Evolutionary conservation across 1,284 basidiomycete genomes (phyloP).

Genomic region (Irpex lacteus): DNA sequence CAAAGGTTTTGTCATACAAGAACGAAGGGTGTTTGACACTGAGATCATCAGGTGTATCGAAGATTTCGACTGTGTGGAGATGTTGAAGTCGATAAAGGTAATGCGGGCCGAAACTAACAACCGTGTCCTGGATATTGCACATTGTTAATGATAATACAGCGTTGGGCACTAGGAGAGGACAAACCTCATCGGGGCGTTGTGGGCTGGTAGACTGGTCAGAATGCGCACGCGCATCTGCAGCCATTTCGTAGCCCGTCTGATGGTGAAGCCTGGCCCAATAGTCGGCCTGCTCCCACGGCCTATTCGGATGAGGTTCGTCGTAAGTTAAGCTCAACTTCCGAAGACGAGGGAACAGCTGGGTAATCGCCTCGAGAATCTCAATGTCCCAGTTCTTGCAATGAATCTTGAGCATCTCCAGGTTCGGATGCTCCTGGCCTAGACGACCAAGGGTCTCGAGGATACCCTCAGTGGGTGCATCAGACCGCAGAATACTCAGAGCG

Average conservation of each 20-base stretch:
- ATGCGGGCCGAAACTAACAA: slow-evolving; percentile 29
- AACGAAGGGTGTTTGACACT: slow-evolving; percentile 15
- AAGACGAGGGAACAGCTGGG: slow-evolving; percentile 24
- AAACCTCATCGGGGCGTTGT: slow-evolving; percentile 26
- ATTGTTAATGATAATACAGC: background rate
- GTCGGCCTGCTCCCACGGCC: slow-evolving; percentile 13
- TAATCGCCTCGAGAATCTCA: slow-evolving; percentile 28
- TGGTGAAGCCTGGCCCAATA: slow-evolving; percentile 11
- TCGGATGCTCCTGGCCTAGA: slow-evolving; percentile 15
- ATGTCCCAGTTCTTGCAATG: slow-evolving; percentile 29
- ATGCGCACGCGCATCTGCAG: slow-evolving; percentile 8
- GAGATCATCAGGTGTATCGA: slow-evolving; percentile 12
- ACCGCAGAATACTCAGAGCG: slow-evolving; percentile 24
- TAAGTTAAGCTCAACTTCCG: slow-evolving; percentile 27
- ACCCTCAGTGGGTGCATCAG: slow-evolving; percentile 18
- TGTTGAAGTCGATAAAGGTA: slow-evolving; percentile 21
- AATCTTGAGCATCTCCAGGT: slow-evolving; percentile 25
- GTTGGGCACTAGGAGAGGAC: background rate
- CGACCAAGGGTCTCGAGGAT: slow-evolving; percentile 20
- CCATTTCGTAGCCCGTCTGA: slow-evolving; percentile 8
- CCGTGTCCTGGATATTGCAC: slow-evolving; percentile 18
- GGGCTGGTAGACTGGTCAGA: slow-evolving; percentile 14
- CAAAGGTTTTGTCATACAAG: slow-evolving; percentile 24
- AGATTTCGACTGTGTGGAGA: slow-evolving; percentile 26
- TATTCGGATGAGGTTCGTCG: slow-evolving; percentile 9